Base-by-base conservation (phyloP, 176 grass and related monocot species). In the Thalia dealbata region DNA sequence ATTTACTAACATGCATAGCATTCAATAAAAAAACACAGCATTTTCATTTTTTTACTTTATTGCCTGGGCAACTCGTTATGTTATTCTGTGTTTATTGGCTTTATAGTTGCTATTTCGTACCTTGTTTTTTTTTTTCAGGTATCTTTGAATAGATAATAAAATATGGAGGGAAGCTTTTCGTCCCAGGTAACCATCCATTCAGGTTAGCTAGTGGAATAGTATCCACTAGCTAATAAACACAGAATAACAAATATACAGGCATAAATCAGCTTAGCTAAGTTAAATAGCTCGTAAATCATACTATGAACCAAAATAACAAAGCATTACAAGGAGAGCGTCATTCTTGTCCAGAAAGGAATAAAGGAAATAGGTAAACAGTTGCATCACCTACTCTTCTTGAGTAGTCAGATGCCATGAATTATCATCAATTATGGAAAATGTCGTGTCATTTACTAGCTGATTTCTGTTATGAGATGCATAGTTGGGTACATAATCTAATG, bases 151-250 rank as follows among this genome's bases (percentile, higher is more conserved):
- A 18, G 65, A 21, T 12, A 13, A 45, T 21, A 68, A n/a, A n/a
- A 43, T 23, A 16, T 24, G 27, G 19, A 43, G 23, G 16, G 45
- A 48, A 48, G 1, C 14, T 35, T 45, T 43, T 68, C 9, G 32
- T 1, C 7, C 35, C 65, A 68, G n/a, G 21, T 14, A n/a, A n/a
- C 95, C 95, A 54, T 99, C 95, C 63, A 93, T 97, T 75, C 95
- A 97, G 89, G 95, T 97, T 79, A 56, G 15, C 10, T 51, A 44
- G 68, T 50, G 83, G 22, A 42, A 43, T 46, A n/a, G n/a, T n/a
- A n/a, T n/a, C n/a, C n/a, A n/a, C n/a, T n/a, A n/a, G n/a, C n/a
- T n/a, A n/a, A n/a, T n/a, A n/a, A n/a, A n/a, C n/a, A n/a, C n/a
- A n/a, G n/a, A n/a, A n/a, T n/a, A n/a, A n/a, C n/a, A n/a, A n/a